phyloP scores from a whole-genome alignment of 140 eudicot genomes.

The Anethum foeniculum region DNA sequence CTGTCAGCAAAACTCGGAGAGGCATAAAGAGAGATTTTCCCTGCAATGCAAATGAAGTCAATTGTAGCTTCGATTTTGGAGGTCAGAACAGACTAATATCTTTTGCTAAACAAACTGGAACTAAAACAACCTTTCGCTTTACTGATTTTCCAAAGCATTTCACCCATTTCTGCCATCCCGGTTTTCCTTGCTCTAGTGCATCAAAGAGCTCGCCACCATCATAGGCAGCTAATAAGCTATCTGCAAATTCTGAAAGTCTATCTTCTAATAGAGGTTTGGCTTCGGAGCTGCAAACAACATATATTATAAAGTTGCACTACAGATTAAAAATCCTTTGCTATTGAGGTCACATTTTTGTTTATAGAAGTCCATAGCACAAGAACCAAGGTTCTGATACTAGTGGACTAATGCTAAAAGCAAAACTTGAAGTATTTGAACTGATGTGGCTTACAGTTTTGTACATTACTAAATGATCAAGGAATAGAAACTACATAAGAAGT shows the following conservation, averaged over 20 bases:
- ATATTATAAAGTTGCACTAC: not conserved
- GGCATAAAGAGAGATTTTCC: constrained; percentile 94
- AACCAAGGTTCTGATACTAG: not conserved
- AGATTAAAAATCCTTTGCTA: not conserved
- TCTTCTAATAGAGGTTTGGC: constrained; percentile 60
- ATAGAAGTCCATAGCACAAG: not conserved
- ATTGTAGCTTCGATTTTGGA: not conserved
- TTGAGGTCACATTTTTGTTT: not conserved
- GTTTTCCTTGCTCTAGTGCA: constrained; percentile 67
- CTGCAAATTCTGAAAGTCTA: constrained; percentile 60
- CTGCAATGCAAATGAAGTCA: constrained; percentile 25
- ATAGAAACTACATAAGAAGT: not conserved
- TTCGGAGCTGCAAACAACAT: constrained; percentile 49
- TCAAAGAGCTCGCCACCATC: constrained; percentile 58
- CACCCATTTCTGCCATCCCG: constrained; percentile 87
- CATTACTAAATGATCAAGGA: not conserved
- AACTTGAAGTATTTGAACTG: not conserved
- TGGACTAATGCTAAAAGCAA: not conserved
- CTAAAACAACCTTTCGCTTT: constrained; percentile 69
- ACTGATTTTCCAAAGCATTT: constrained; percentile 73
- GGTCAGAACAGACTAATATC: not conserved
- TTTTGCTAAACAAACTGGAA: not conserved
- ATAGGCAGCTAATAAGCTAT: constrained; percentile 63
- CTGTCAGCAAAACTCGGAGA: constrained; percentile 74
- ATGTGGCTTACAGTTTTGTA: not conserved